Conservation (phyloP, 306 rosid genomes). For the Oxytropis ochrocephala region DNA sequence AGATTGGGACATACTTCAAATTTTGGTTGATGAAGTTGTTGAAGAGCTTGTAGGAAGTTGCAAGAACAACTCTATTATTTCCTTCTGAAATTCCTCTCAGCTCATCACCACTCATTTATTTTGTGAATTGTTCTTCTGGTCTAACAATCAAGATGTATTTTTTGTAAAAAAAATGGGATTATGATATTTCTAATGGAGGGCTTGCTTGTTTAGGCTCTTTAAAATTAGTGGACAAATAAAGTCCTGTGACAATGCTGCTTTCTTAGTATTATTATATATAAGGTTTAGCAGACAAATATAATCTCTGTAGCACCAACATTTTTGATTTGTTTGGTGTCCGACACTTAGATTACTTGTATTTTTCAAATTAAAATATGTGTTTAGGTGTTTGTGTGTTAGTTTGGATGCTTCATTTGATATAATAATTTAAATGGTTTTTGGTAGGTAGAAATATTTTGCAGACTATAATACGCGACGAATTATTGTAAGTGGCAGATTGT, state of each 20-base stretch:
- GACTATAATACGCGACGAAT: too few relatives aligned
- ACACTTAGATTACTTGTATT: too few relatives aligned
- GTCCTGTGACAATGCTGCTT: not conserved
- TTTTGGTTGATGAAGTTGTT: slow-evolving; percentile 60
- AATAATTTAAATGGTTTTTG: too few relatives aligned
- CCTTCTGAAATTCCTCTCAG: slow-evolving; percentile 5
- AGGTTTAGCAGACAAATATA: not conserved
- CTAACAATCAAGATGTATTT: slow-evolving; percentile 9
- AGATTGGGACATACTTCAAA: slow-evolving; percentile 49
- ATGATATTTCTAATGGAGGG: slow-evolving; percentile 13
- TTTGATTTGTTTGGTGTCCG: too few relatives aligned
- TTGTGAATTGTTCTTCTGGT: not conserved
- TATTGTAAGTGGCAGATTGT: too few relatives aligned
- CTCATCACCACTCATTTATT: not conserved
- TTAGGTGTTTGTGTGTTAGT: too few relatives aligned
- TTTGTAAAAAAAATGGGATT: slow-evolving; percentile 54
- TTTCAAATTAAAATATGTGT: too few relatives aligned
- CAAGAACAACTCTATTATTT: slow-evolving; percentile 7
- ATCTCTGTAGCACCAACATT: too few relatives aligned
- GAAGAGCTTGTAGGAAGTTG: slow-evolving; percentile 37
- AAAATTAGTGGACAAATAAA: slow-evolving; percentile 15
- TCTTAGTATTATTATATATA: not conserved
- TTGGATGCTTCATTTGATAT: too few relatives aligned
- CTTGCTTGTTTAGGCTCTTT: not conserved
- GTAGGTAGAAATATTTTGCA: too few relatives aligned